Conservation (phyloP, 139 green algal genomes). For the Chlorella ohadii region DNA sequence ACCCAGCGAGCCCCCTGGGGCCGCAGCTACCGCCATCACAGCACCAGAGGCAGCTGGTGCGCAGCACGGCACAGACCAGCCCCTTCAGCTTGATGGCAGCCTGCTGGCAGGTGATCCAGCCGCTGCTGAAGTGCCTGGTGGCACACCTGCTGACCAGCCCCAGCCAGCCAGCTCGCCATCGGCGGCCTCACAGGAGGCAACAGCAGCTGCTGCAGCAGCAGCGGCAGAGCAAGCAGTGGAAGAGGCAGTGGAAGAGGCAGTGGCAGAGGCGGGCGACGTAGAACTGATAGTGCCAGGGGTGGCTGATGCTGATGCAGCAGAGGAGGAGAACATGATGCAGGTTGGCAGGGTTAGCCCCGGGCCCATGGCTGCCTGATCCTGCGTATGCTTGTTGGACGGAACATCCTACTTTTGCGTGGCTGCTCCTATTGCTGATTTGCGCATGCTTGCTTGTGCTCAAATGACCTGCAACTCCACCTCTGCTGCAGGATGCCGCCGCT, state of each 20-base stretch:
- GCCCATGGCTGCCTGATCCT: too few relatives aligned
- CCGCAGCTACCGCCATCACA: too few relatives aligned
- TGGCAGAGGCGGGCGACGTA: neutral
- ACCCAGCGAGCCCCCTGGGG: neutral
- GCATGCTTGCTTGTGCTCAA: too few relatives aligned
- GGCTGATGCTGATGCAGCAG: neutral
- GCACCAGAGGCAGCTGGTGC: neutral
- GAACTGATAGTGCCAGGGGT: neutral
- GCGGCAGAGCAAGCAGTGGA: neutral
- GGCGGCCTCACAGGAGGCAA: too few relatives aligned
- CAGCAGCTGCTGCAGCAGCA: neutral
- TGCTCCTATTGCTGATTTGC: too few relatives aligned
- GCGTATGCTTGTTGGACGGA: too few relatives aligned
- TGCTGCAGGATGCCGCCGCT: too few relatives aligned
- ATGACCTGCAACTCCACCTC: too few relatives aligned
- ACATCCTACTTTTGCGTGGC: too few relatives aligned
- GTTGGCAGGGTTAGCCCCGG: too few relatives aligned
- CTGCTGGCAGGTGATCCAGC: neutral
- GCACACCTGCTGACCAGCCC: neutral
- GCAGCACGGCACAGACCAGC: neutral
- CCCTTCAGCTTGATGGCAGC: neutral
- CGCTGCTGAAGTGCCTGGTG: too few relatives aligned
- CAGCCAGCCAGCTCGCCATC: neutral
- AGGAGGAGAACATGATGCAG: too few relatives aligned
- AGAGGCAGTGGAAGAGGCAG: neutral